Base-by-base conservation (phyloP, 345 rosid species). In the Raphanus raphanistrum region DNA sequence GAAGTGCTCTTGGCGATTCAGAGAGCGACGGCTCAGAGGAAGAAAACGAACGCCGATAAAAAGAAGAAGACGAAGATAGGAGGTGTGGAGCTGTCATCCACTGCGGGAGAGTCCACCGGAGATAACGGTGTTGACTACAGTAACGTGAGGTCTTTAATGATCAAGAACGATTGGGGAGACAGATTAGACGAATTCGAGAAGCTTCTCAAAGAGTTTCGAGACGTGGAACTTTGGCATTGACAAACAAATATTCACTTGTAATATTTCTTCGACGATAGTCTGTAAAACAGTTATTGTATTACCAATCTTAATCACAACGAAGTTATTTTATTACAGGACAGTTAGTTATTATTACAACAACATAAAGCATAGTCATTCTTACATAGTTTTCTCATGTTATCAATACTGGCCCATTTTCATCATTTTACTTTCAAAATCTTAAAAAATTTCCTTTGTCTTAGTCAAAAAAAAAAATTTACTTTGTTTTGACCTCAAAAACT, bases 1-100 rank as follows among this genome's bases (percentile, higher is more conserved):
- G 91, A 83, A 38, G 90, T 89, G 83, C 87, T 89, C 4, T 74
- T 84, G 87, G 91, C 91, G 63, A 67, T 89, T 80, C 87, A 87
- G 77, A 87, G 80, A 81, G 91, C 90, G 57, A 79, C 85, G 9
- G 84, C 84, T 65, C 78, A 79, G 82, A 88, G 75, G 80, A 83
- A 65, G 75, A 84, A 73, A 63, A 33, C 59, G 2, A 68, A 17
- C 21, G 85, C 78, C 67, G 81, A 78, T 76, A 84, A 84, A 76
- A 72, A n/a, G 67, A 78, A 60, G 63, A 78, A 78, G 70, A 78
- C 57, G 63, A 80, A 78, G 68, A 78, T 75, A 60, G 75, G 41
- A 66, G 29, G 65, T 25, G 73, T 15, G 73, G 75, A 55, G 63
- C 15, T 38, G 7, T 69, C 15, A 28, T 15, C 81, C 36, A 68